Evolutionary conservation across 805 yeast genomes (phyloP), one percentile per base, ranked within the genome.

Genomic region (Cyberlindnera mrakii): DNA sequence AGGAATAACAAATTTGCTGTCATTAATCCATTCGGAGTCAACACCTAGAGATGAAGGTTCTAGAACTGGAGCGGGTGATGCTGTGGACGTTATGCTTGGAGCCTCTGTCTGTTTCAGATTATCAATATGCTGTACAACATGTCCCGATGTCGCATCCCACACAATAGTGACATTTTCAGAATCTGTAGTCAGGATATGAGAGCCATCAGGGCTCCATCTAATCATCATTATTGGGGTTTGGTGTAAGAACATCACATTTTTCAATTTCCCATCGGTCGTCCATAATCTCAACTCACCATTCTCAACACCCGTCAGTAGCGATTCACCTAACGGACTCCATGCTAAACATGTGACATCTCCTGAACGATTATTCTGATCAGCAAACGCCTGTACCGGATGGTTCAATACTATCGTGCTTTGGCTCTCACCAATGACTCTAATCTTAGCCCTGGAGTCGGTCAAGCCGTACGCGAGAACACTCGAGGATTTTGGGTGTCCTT

Each of bases 231-330:
- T 70, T 0, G 90, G 77, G 3, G 75, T 60, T 35, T 69, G 67
- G 51, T 80, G 85, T 31, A 73, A 57, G 20, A 71, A 67, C 52
- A 80, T 61, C 1, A 75, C 73, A 40, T 78, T 81, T 45, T 75
- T 68, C 32, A 87, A 65, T 27, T 74, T 71, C 0, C 96, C 95
- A 37, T 78, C 82, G 0, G 75, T 68, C 10, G 80, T 74, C 95
- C 96, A 89, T n/a, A 85, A 67, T 43, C 91, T 65, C 8, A 89
- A 54, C 52, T 84, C 91, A 13, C 96, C 96, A 54, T 72, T 72
- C 42, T 72, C 77, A 2, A 80, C 71, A 3, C 81, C 84, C 0
- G 90, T 82, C 13, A 83, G 69, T 3, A 88, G 60, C 13, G 70
- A 52, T 33, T 74, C 66, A 0, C 95, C 95, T 42, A 66, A 64